Evolutionary conservation across 768 basidiomycete species (phyloP).

Genomic region (Boletus speciosus): DNA sequence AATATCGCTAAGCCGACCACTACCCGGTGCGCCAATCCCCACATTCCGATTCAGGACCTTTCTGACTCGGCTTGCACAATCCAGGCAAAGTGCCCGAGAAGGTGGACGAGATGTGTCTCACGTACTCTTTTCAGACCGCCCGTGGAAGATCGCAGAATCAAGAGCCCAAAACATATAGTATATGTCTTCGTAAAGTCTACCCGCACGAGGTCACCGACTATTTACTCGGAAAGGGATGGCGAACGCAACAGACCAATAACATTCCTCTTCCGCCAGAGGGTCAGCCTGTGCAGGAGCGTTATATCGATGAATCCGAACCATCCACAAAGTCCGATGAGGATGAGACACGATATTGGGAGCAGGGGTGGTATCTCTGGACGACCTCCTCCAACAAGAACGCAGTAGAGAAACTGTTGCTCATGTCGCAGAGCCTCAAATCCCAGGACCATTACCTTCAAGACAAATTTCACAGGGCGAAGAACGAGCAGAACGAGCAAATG

Average conservation of each 20-base stretch:
- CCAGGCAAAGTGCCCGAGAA: constrained; percentile 55
- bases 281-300: constrained; percentile 38
- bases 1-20: constrained; percentile 24
- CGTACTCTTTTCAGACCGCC: constrained; percentile 57
- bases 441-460: constrained; percentile 40
- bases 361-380: constrained; percentile 75
- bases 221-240: constrained; percentile 37
- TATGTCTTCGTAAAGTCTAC: constrained; percentile 65
- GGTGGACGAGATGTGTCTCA: constrained; percentile 63
- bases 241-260: constrained; percentile 43
- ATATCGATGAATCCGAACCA: constrained; percentile 9
- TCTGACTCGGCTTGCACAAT: not conserved
- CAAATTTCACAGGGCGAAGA: constrained; percentile 40
- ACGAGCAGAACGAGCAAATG: constrained; percentile 52
- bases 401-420: constrained; percentile 53
- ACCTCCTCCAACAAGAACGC: constrained; percentile 50
- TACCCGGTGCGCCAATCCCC: constrained; percentile 16
- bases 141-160: constrained; percentile 48
- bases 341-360: constrained; percentile 58
- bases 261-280: constrained; percentile 69
- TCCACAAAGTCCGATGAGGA: constrained; percentile 28
- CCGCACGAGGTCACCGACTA: constrained; percentile 61
- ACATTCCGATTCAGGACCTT: not conserved
- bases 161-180: constrained; percentile 53
- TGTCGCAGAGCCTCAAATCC: constrained; percentile 50